These are phyloP conservation scores for Ophiobolus disseminans DNA, from an alignment of 2,329 filamentous ascomycete genomes.

Conservation along the genomic window DNA sequence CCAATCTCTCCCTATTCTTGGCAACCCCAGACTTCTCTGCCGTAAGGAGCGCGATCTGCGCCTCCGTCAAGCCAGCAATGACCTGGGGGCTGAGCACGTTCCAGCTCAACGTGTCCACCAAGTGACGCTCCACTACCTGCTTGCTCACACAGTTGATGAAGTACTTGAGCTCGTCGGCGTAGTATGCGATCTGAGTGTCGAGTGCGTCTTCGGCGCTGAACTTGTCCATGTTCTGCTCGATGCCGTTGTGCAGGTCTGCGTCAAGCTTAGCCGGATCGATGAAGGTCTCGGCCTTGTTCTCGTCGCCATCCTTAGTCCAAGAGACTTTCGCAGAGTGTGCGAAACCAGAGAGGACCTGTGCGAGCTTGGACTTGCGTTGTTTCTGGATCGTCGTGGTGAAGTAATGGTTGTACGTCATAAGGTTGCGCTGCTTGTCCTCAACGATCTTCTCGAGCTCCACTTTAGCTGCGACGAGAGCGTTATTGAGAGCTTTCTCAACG, in stretches of 20 bases:
- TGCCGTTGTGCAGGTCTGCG: background rate
- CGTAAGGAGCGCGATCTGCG: slow-evolving; percentile 7
- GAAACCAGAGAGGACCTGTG: background rate
- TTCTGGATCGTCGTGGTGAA: slow-evolving; percentile 40
- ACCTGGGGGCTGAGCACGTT: background rate
- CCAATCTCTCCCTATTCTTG: slow-evolving; percentile 45
- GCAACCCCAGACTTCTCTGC: slow-evolving; percentile 51
- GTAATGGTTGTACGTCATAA: slow-evolving; percentile 62
- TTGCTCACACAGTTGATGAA: background rate
- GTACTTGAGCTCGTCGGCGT: background rate
- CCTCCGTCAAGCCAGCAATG: background rate
- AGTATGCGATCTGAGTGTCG: background rate
- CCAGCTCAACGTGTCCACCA: background rate
- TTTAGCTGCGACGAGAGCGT: slow-evolving; percentile 41
- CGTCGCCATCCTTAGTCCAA: background rate
- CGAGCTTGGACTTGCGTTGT: slow-evolving; percentile 16
- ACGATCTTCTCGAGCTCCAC: slow-evolving; percentile 57
- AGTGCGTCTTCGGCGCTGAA: background rate
- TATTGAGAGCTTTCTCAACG: slow-evolving; percentile 52
- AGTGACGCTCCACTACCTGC: background rate
- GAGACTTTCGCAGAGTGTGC: background rate
- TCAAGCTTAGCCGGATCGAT: background rate
- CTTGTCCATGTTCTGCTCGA: background rate
- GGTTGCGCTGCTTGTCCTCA: slow-evolving; percentile 55
- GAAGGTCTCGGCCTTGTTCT: background rate